Evolutionary conservation across 1,284 basidiomycete species (phyloP).

Genomic region (Ceratobasidium sp.): DNA sequence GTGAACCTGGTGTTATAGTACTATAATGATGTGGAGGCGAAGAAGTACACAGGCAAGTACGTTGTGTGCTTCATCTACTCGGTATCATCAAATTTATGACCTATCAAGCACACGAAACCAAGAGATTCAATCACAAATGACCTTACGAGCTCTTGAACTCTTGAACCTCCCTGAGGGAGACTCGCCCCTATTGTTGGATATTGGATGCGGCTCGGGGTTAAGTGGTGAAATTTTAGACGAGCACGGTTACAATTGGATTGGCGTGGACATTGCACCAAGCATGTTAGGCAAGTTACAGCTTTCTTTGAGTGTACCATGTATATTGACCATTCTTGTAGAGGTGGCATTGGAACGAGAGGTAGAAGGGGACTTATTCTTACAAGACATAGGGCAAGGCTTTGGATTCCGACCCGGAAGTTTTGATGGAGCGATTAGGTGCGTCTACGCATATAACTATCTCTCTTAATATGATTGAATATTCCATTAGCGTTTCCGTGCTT

Average conservation of each 20-base stretch:
- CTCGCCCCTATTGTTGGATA: slow-evolving; percentile 87
- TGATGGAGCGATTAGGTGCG: slow-evolving; percentile 93
- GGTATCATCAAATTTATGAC: slow-evolving; percentile 18
- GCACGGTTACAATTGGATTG: slow-evolving; percentile 92
- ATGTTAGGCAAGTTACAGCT: slow-evolving; percentile 78
- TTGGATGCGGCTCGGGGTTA: slow-evolving; percentile 98
- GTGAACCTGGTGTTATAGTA: slow-evolving; percentile 62
- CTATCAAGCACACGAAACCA: slow-evolving; percentile 84
- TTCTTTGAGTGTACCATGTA: neutral
- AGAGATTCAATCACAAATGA: slow-evolving; percentile 98
- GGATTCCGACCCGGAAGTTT: slow-evolving; percentile 96
- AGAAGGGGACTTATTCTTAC: slow-evolving; percentile 89
- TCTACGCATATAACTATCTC: slow-evolving; percentile 43
- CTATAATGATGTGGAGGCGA: slow-evolving; percentile 93
- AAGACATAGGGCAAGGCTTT: slow-evolving; percentile 92
- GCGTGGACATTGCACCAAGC: slow-evolving; percentile 93
- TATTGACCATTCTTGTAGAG: slow-evolving; percentile 59
- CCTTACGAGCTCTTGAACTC: slow-evolving; percentile 90
- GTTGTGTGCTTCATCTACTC: slow-evolving; percentile 45
- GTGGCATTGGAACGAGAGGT: slow-evolving; percentile 92
- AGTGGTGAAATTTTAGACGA: slow-evolving; percentile 96
- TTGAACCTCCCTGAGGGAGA: slow-evolving; percentile 79
- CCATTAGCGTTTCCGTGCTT: slow-evolving; percentile 86
- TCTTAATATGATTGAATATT: neutral
- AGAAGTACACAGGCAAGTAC: slow-evolving; percentile 96